These are phyloP conservation scores for Gossypium ekmanianum DNA, from an alignment of 345 rosid species.

Conservation along the genomic window DNA sequence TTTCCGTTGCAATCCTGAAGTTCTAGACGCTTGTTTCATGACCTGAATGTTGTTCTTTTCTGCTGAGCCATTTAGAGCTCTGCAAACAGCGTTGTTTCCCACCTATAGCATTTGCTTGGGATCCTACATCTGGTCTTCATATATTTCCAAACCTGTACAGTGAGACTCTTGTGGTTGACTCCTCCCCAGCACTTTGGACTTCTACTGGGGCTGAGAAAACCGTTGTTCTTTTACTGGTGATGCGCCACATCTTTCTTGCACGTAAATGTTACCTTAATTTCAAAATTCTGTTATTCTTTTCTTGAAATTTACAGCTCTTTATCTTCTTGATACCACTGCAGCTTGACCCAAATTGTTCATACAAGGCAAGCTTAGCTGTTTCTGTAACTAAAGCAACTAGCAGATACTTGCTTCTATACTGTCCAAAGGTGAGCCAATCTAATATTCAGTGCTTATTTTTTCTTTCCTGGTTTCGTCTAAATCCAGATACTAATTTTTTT, in stretches of 20 bases:
- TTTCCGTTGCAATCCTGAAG: conserved; percentile 6
- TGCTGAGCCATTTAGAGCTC: conserved; percentile 54
- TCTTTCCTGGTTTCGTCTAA: neutral
- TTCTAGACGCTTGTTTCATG: neutral
- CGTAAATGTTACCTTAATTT: conserved; percentile 9
- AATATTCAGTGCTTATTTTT: neutral
- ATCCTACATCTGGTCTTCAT: conserved; percentile 74
- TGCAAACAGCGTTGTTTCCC: conserved; percentile 98
- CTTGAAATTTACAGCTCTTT: conserved; percentile 6
- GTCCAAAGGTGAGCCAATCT: conserved; percentile 55
- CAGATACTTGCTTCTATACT: conserved; percentile 73
- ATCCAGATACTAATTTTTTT: neutral
- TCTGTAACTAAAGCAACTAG: conserved; percentile 66
- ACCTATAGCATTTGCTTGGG: conserved; percentile 98
- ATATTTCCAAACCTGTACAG: conserved; percentile 64
- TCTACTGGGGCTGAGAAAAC: conserved; percentile 66
- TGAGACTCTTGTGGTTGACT: conserved; percentile 68
- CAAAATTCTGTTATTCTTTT: neutral
- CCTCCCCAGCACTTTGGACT: conserved; percentile 82
- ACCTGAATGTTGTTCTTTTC: neutral
- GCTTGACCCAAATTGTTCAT: conserved; percentile 98
- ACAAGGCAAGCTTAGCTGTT: conserved; percentile 55
- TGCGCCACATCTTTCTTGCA: conserved; percentile 18
- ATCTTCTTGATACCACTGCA: conserved; percentile 32
- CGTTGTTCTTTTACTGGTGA: conserved; percentile 71